These are phyloP conservation scores for Aspergillus piperis DNA, from an alignment of 2,329 filamentous ascomycete species.

Conservation along the genomic window DNA sequence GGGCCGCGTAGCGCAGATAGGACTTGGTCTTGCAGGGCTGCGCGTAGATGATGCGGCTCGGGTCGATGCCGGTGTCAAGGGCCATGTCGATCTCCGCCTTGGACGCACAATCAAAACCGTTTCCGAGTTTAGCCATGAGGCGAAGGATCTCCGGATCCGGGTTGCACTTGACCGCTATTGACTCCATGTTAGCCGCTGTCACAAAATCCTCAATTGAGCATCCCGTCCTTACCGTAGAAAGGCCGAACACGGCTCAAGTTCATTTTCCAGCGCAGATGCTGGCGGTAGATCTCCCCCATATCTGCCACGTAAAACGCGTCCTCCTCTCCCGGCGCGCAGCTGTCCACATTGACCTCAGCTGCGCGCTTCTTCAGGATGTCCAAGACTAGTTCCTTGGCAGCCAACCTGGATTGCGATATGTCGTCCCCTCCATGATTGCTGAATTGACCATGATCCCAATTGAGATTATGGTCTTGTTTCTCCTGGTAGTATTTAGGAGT, in stretches of 20 bases:
- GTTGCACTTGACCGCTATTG: slow-evolving; percentile 94
- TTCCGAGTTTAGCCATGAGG: slow-evolving; percentile 83
- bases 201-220: no score
- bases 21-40: slow-evolving; percentile 99
- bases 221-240: slow-evolving; percentile 73
- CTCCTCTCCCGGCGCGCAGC: slow-evolving; percentile 88
- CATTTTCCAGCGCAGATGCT: slow-evolving; percentile 97
- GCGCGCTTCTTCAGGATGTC: slow-evolving; percentile 84
- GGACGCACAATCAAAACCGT: slow-evolving; percentile 97
- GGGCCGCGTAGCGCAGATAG: slow-evolving; percentile 86
- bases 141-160: slow-evolving; percentile 85
- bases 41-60: slow-evolving; percentile 94
- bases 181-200: neutral
- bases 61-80: slow-evolving; percentile 76
- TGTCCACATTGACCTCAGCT: slow-evolving; percentile 78
- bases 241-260: slow-evolving; percentile 90
- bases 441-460: slow-evolving; percentile 33
- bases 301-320: slow-evolving; percentile 98
- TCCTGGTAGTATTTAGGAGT: slow-evolving; percentile 32
- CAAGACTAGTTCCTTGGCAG: slow-evolving; percentile 79
- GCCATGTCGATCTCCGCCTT: slow-evolving; percentile 96
- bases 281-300: slow-evolving; percentile 96
- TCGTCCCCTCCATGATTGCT: slow-evolving; percentile 50
- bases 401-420: slow-evolving; percentile 44
- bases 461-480: slow-evolving; percentile 36